phyloP scores from a whole-genome alignment of 495 filamentous ascomycete species.

The Copromyces sp. region DNA sequence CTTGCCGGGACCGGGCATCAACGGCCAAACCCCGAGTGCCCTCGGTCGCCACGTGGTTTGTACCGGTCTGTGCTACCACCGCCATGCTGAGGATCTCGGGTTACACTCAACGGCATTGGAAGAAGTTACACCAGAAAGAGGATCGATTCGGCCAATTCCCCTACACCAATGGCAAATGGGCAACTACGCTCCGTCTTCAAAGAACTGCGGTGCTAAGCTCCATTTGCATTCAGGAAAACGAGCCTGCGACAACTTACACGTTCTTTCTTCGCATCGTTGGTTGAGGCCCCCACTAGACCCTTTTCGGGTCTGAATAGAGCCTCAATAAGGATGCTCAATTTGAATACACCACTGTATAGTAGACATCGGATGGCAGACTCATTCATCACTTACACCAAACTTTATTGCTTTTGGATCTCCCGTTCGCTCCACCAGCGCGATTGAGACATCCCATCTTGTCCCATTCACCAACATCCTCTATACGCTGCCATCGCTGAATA shows the following conservation, averaged over 20 bases:
- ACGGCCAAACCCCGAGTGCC: neutral
- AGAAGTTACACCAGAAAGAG: neutral
- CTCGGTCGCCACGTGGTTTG: neutral
- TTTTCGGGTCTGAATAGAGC: constrained; percentile 28
- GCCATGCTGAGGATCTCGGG: neutral
- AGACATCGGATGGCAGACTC: neutral
- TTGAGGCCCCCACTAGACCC: constrained; percentile 2
- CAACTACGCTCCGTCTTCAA: neutral
- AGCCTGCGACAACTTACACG: neutral
- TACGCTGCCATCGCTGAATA: neutral
- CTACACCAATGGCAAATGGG: neutral
- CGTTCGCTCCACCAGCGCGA: neutral
- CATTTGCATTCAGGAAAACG: neutral
- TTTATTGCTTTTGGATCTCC: neutral
- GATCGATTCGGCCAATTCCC: neutral
- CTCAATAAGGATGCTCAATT: constrained; percentile 14
- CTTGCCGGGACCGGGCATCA: neutral
- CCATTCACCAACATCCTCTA: neutral
- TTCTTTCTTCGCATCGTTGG: neutral
- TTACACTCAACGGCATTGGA: neutral
- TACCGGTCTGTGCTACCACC: neutral
- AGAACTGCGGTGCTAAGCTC: neutral
- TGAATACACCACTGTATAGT: neutral
- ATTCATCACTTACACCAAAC: neutral
- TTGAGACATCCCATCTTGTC: neutral